Evolutionary conservation across 257 asterid genomes (phyloP).

Genomic region (Mentha longifolia): DNA sequence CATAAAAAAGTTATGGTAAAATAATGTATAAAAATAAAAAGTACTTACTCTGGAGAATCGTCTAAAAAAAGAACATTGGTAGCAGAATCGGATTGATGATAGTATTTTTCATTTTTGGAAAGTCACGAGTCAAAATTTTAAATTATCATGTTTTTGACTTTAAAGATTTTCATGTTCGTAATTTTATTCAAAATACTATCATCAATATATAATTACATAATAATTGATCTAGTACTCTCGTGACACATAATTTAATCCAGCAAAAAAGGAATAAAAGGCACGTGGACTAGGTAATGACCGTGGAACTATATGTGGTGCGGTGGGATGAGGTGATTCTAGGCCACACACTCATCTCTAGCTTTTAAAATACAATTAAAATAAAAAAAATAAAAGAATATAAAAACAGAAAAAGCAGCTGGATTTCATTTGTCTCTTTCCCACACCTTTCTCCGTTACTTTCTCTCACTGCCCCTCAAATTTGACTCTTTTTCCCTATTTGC

Average conservation of each 20-base stretch:
- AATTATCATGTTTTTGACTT: too few species aligned
- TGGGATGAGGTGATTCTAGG: background rate
- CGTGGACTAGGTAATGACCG: slow-evolving; percentile 1
- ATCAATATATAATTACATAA: too few species aligned
- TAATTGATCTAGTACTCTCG: background rate
- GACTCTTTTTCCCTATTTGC: background rate
- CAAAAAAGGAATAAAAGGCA: background rate
- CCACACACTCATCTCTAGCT: background rate
- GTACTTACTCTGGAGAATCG: too few species aligned
- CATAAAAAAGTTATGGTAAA: too few species aligned
- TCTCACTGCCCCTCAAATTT: background rate
- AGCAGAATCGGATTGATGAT: too few species aligned
- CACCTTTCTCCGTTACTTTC: background rate
- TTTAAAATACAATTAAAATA: background rate
- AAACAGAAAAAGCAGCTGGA: slow-evolving; percentile 20
- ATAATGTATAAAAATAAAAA: too few species aligned
- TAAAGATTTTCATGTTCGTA: too few species aligned
- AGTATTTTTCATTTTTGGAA: too few species aligned
- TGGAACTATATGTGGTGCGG: background rate
- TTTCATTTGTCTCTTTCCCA: background rate
- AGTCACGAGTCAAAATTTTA: too few species aligned
- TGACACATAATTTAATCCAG: background rate
- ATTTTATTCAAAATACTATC: too few species aligned
- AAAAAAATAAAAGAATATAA: background rate
- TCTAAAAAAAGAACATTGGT: too few species aligned